phyloP scores from a whole-genome alignment of 768 basidiomycete species.

The Tubosaeta sp. region DNA sequence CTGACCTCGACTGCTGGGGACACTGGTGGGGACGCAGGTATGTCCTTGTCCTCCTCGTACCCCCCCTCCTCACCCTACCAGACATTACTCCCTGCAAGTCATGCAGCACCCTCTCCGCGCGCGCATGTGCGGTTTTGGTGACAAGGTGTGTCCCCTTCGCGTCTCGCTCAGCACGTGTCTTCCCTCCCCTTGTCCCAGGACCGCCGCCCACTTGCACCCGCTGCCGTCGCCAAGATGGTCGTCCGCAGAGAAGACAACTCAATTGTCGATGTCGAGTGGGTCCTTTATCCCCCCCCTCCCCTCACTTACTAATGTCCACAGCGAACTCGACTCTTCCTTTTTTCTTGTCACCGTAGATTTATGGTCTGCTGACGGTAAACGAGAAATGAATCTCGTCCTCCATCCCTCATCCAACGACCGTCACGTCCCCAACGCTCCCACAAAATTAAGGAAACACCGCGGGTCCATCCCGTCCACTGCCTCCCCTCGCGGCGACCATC shows the following conservation, averaged over 20 bases:
- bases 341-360: constrained; percentile 91
- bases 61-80: constrained; percentile 27
- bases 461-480: constrained; percentile 33
- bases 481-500: constrained; percentile 32
- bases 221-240: constrained; percentile 82
- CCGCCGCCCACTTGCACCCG: constrained; percentile 87
- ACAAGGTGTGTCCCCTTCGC: constrained; percentile 60
- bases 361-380: constrained; percentile 78
- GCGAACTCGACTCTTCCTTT: constrained; percentile 83
- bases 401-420: constrained; percentile 74
- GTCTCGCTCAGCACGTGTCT: constrained; percentile 8
- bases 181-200: constrained; percentile 49
- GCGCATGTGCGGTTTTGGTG: constrained; percentile 94
- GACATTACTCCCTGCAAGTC: constrained; percentile 80
- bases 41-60: constrained; percentile 19
- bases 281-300: constrained; percentile 10
- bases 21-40: constrained; percentile 64
- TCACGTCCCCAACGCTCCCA: constrained; percentile 46
- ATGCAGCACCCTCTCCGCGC: constrained; percentile 87
- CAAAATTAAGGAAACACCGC: constrained; percentile 35
- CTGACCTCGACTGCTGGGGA: constrained; percentile 66
- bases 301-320: constrained; percentile 28
- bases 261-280: constrained; percentile 73
- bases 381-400: constrained; percentile 85
- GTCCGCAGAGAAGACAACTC: constrained; percentile 64